Evolutionary conservation across 345 rosid genomes (phyloP).

Genomic region (Pistacia atlantica): DNA sequence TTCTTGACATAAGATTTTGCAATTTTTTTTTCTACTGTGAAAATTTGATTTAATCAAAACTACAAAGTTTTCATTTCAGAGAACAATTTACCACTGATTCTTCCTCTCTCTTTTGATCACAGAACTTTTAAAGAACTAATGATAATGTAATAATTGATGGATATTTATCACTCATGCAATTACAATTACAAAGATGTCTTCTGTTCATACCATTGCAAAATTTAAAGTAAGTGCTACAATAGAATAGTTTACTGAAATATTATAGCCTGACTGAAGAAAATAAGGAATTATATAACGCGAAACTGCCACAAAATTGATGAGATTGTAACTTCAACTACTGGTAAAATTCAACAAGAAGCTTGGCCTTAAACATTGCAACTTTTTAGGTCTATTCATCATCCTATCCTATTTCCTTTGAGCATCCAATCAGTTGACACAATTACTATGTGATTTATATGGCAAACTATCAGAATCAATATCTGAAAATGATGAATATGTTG

Average conservation of each 20-base stretch:
- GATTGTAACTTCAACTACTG: not conserved
- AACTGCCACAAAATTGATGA: not conserved
- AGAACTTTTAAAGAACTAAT: too few species aligned
- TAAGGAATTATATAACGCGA: not conserved
- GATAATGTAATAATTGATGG: not conserved
- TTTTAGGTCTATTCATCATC: slow-evolving; percentile 2
- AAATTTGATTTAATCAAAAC: too few species aligned
- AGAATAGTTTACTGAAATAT: too few species aligned
- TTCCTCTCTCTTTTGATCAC: too few species aligned
- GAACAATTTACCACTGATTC: too few species aligned
- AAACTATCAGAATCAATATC: slow-evolving; percentile 54
- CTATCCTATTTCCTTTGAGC: slow-evolving; percentile 6
- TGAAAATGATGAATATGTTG: slow-evolving; percentile 73
- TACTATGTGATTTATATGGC: slow-evolving; percentile 6
- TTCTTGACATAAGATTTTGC: slow-evolving; percentile 52
- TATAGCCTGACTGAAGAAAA: not conserved
- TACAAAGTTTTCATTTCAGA: too few species aligned
- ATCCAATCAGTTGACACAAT: not conserved
- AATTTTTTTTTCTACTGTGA: too few species aligned
- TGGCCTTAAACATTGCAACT: not conserved
- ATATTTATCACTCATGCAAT: too few species aligned
- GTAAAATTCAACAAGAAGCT: not conserved
- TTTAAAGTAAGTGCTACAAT: too few species aligned
- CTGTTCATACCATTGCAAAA: too few species aligned
- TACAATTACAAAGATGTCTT: too few species aligned